Evolutionary conservation across 1,284 basidiomycete species (phyloP), one percentile per base, ranked within the genome.

Genomic region (Neonothopanus nambi): DNA sequence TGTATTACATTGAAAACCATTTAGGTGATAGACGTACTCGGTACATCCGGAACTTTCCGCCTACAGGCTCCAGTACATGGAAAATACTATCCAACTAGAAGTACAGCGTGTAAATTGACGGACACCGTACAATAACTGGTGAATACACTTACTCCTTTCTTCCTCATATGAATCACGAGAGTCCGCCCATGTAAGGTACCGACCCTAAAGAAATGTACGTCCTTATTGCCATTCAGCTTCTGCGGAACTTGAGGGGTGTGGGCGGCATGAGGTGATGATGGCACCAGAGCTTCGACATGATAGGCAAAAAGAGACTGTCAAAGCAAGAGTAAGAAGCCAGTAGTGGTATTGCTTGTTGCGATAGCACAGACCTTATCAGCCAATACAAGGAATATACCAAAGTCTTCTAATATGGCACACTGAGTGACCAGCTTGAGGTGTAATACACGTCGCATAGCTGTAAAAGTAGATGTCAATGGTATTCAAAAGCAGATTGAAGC

Each of bases 161-260:
- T 92, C 79, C 95, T 96, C 87, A 95, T 95, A 70, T 95, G 97
- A 52, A 97, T 87, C 7, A 99, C 89, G 18, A 97, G 75, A 0
- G 94, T 96, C 11, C 93, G 81, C 24, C 85, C 89, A 35, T 86
- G 82, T 33, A 96, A 77, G 56, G 85, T 87, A 18, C 96, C 96
- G 20, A 97, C 91, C 52, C 87, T 90, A 75, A 99, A 98, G 74
- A 96, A 98, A 57, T 91, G 85, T 7, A 98, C 94, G 62, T 97
- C 95, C 63, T 91, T 87, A 61, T 85, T 87, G 8, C 91, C 88
- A 64, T 90, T 93, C 28, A 98, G 77, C 60, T 93, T 91, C 65
- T 97, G 92, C 0, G 95, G 93, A 2, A 84, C 84, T 57, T 87
- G 84, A 0, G 82, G 79, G 7, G 82, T 81, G 62, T 82, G 78